Conservation (phyloP, 2,329 filamentous ascomycete species). For the Niveomyces coronatus region DNA sequence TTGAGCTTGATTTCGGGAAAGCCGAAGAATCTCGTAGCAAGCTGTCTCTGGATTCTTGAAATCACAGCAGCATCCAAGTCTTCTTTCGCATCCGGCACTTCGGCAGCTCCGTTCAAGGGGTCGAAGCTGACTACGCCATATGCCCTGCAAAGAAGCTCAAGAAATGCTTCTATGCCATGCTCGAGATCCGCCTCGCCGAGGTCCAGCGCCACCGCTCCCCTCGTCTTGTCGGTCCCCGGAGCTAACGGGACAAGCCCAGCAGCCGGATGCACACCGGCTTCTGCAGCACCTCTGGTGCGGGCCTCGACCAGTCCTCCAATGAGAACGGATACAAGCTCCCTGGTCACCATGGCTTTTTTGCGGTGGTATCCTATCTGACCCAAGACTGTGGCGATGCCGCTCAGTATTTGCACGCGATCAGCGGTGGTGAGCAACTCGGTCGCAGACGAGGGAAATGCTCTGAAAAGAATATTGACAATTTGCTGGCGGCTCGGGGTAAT, state of each 20-base stretch:
- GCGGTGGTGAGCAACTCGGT: conserved; percentile 59
- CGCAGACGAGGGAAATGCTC: conserved; percentile 57
- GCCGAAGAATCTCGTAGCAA: conserved; percentile 57
- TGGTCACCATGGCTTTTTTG: conserved; percentile 84
- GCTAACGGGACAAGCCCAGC: conserved; percentile 71
- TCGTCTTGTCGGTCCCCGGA: conserved; percentile 36
- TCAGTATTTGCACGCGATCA: conserved; percentile 69
- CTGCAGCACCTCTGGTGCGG: conserved; percentile 85
- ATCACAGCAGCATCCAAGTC: conserved; percentile 44
- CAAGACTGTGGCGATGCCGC: conserved; percentile 80
- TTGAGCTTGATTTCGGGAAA: conserved; percentile 74
- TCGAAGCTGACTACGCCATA: conserved; percentile 53
- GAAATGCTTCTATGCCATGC: conserved; percentile 52
- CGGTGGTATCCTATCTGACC: conserved; percentile 69
- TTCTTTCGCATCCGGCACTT: conserved; percentile 17
- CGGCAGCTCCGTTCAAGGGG: conserved; percentile 18
- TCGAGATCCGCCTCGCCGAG: conserved; percentile 56
- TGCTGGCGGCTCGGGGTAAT: conserved; percentile 49
- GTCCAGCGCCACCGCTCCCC: conserved; percentile 46
- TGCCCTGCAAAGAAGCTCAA: conserved; percentile 49
- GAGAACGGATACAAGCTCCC: conserved; percentile 73
- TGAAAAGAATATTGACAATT: conserved; percentile 56
- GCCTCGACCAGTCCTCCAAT: conserved; percentile 83
- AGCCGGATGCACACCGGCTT: conserved; percentile 89
- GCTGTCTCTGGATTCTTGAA: conserved; percentile 49